Base-by-base conservation (phyloP, 73 alveolate genomes). In the Effrenium voratum region DNA sequence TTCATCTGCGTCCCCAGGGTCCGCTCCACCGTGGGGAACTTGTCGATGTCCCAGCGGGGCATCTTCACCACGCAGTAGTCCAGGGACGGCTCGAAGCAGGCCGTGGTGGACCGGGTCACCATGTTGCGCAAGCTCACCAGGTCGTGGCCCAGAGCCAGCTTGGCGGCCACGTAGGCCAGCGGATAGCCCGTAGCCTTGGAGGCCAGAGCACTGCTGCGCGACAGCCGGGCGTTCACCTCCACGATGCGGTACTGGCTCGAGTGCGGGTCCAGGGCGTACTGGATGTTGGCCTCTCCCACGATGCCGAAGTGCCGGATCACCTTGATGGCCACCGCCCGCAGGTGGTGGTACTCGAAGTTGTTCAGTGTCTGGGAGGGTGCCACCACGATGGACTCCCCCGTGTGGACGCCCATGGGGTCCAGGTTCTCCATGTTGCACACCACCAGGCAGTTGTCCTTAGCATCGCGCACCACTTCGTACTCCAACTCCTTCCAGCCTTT, bases 401-500 rank as follows among this genome's bases (percentile, higher is more conserved):
- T 93, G 87, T 93, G 99, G 3, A 93, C 47, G 66, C 99, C 99
- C 94, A 93, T 59, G 75, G 99, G 99, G 49, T 93, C 99, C 85
- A 93, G 41, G 77, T 93, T 93, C 94, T 93, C 99, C 99, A 93
- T 93, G 94, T 93, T 93, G 81, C 99, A 93, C 79, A 93, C 99
- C 36, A 80, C 92, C 59, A 93, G 45, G 94, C 99, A 93, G 60
- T 93, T 93, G 99, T 93, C 99, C 79, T 70, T 44, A 77, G 83
- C 36, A 38, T 93, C 99, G 8, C 99, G 83, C 94, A 90, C 77
- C 36, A 93, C 99, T 46, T 93, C 99, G 63, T 93, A 93, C 80
- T 93, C 99, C 83, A 93, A 59, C 90, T 93, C 99, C 93, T 93
- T 93, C 99, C 99, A 93, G 28, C 99, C 99, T 88, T 93, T 93